Evolutionary conservation across 2,329 filamentous ascomycete genomes (phyloP).

Genomic region (Cladophialophora chaetospira): DNA sequence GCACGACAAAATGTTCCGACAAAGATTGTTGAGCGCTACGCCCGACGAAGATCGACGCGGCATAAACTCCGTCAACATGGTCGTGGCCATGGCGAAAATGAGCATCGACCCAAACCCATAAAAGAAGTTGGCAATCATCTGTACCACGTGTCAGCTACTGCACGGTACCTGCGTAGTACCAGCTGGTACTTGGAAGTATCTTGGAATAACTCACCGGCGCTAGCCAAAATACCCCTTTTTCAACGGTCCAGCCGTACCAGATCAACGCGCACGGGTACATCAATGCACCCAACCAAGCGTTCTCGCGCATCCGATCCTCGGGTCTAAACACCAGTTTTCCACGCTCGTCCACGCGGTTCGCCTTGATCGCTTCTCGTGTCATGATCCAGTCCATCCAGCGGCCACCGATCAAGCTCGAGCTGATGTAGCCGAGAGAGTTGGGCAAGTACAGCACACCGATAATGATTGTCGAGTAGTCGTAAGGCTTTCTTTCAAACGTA

Average conservation of each 20-base stretch:
- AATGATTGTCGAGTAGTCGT: conserved; percentile 67
- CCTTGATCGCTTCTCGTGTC: conserved; percentile 71
- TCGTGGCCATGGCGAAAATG: conserved; percentile 71
- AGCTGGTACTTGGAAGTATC: background rate
- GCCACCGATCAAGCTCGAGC: conserved; percentile 69
- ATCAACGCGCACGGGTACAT: conserved; percentile 71
- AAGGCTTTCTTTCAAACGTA: conserved; percentile 67
- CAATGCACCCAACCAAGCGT: conserved; percentile 73
- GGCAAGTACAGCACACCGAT: conserved; percentile 79
- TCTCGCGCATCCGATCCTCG: conserved; percentile 81
- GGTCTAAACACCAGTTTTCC: conserved; percentile 70
- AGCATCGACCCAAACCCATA: conserved; percentile 80
- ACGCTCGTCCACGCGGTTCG: conserved; percentile 66
- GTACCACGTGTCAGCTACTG: conserved; percentile 22
- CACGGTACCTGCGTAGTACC: conserved; percentile 25
- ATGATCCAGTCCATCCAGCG: conserved; percentile 81
- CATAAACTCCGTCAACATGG: conserved; percentile 85
- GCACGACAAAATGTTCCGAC: conserved; percentile 76
- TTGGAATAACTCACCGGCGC: conserved; percentile 48
- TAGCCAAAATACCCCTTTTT: conserved; percentile 65
- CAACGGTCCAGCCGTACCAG: conserved; percentile 74
- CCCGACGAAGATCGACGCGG: conserved; percentile 69
- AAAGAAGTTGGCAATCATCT: conserved; percentile 67
- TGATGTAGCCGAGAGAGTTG: conserved; percentile 70
- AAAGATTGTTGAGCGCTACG: conserved; percentile 73